Percentiles rank a stretch among this genome's conserved stretches.
These are phyloP conservation scores for Pythium sukuiense DNA, from an alignment of 352 stramenopile genomes.

Conservation along the genomic window DNA sequence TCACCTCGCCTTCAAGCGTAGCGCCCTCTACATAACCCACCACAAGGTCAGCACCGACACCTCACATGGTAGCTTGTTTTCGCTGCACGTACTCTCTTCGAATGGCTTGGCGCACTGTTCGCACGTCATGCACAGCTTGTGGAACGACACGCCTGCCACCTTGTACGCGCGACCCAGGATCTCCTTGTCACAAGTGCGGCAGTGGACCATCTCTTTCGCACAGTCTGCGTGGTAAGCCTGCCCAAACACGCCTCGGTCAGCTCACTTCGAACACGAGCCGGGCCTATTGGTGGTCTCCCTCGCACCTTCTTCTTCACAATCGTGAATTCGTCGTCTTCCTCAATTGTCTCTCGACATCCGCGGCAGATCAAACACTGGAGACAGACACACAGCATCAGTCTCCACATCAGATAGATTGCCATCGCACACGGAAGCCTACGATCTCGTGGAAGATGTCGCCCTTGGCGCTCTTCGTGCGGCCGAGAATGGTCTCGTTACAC, in stretches of 20 bases:
- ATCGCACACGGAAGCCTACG: conserved; percentile 22
- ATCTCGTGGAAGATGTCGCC: conserved; percentile 87
- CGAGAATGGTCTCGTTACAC: conserved; percentile 84
- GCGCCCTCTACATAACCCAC: conserved; percentile 32
- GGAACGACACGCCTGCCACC: conserved; percentile 57
- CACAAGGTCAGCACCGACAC: not conserved
- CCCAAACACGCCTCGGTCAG: not conserved
- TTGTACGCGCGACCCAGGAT: conserved; percentile 79
- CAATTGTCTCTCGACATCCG: conserved; percentile 71
- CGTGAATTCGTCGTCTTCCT: conserved; percentile 75
- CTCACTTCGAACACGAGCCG: too few relatives aligned
- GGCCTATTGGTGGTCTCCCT: not conserved
- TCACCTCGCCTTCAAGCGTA: conserved; percentile 51
- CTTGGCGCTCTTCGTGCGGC: conserved; percentile 71
- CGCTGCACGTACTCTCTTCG: conserved; percentile 46
- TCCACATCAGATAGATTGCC: not conserved
- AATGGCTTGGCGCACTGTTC: conserved; percentile 66
- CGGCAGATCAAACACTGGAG: conserved; percentile 69
- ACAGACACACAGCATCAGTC: not conserved
- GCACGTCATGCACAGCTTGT: conserved; percentile 82
- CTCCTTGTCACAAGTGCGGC: conserved; percentile 76
- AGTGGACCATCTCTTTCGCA: conserved; percentile 65
- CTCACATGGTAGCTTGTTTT: not conserved
- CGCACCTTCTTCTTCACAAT: conserved; percentile 77
- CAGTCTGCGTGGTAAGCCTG: conserved; percentile 77